Evolutionary conservation across 352 stramenopile genomes (phyloP), one percentile per base, ranked within the genome.

Genomic region (Pythium coloratum): DNA sequence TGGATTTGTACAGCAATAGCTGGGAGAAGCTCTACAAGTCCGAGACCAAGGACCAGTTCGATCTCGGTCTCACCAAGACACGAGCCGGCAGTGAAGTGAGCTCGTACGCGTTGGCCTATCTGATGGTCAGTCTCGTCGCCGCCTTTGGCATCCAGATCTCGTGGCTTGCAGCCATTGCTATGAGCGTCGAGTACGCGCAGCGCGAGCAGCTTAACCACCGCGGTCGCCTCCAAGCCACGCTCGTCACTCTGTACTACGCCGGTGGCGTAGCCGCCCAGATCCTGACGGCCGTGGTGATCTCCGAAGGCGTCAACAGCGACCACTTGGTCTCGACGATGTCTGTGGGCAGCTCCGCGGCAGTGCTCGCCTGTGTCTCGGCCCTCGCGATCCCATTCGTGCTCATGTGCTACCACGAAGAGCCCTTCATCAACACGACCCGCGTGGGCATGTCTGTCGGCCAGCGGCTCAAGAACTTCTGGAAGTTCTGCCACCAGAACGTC

Each of bases 101-200:
- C 18, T 13, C 38, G 38, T 54, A 42, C 55, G 55, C 51, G 20
- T 10, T 26, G 13, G 26, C 44, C 14, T 64, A 59, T 18, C 34
- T 70, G 13, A 33, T 53, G n/a, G 16, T 71, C 13, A 66, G 47
- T 46, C 40, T 71, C 2, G 7, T 64, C 10, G 57, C 51, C 6
- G 60, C 47, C 13, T 40, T 65, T 6, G 50, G 47, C 13, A 55
- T 71, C 38, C 56, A 71, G 51, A 58, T 71, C 49, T 47, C 53
- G 50, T 71, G 58, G 57, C 42, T 70, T 53, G 26, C 62, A 13
- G 24, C 67, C 9, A 12, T 70, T 12, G 55, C 56, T 5, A 53
- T 59, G 9, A 64, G 26, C 28, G 63, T 74, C 36, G 61, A 74
- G 64, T 67, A 62, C n/a, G 67, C 67, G 24, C 67, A 74, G 55